Evolutionary conservation across 129 eudicot species (phyloP).

Genomic region (Saposhnikovia divaricata): DNA sequence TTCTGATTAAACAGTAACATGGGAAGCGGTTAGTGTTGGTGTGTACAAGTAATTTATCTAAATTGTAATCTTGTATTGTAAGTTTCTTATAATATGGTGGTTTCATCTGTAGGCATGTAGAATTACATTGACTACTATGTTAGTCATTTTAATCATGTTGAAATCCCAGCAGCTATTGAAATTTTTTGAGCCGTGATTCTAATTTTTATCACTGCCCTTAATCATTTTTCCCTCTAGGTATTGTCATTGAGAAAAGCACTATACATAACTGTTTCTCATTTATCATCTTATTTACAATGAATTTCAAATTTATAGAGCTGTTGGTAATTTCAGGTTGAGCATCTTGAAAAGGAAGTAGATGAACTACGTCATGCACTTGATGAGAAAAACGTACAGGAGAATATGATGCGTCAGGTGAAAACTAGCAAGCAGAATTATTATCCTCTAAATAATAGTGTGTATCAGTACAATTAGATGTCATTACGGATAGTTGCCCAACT

Average conservation of each 20-base stretch:
- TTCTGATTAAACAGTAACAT: background rate
- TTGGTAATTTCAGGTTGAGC: slow-evolving; percentile 51
- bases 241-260: background rate
- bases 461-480: background rate
- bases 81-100: background rate
- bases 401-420: slow-evolving; percentile 80
- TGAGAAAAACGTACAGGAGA: slow-evolving; percentile 76
- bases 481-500: slow-evolving; percentile 7
- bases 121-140: background rate
- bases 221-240: background rate
- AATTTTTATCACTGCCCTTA: background rate
- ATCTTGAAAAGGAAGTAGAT: slow-evolving; percentile 59
- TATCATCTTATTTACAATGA: background rate
- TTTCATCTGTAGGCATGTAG: background rate
- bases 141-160: background rate
- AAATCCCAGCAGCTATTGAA: background rate
- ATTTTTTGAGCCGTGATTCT: background rate
- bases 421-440: slow-evolving; percentile 2
- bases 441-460: background rate
- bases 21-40: background rate
- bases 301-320: background rate
- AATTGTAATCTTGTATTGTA: background rate
- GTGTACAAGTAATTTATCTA: background rate
- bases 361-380: slow-evolving; percentile 57
- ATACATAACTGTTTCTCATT: background rate